A percentile compares a stretch with the other conserved stretches of the same genome.
Conservation (phyloP, 176 grass and related monocot species). For the Musa acuminata region DNA sequence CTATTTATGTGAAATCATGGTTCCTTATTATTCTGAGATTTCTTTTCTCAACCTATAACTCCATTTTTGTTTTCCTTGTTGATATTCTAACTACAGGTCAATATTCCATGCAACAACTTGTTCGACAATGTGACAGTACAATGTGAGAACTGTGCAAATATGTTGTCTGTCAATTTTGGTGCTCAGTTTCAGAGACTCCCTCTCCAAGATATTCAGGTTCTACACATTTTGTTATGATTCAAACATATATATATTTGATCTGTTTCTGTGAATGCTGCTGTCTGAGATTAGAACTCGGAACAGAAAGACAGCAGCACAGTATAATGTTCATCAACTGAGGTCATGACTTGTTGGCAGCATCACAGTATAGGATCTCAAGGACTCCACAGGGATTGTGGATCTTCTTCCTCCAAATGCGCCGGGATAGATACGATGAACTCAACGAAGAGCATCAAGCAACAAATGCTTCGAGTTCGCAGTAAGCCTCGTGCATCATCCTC, state of each 20-base stretch:
- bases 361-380: conserved; percentile 28
- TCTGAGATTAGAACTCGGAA: neutral
- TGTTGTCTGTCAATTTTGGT: conserved; percentile 53
- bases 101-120: conserved; percentile 44
- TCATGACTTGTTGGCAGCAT: conserved; percentile 6
- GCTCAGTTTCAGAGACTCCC: conserved; percentile 34
- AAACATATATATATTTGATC: neutral
- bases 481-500: conserved; percentile 5
- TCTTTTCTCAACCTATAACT: no score
- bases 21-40: no score
- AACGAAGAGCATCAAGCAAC: conserved; percentile 18
- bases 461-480: conserved; percentile 41
- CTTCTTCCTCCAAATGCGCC: conserved; percentile 36
- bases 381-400: conserved; percentile 30
- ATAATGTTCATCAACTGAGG: no score
- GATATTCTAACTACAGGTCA: conserved; percentile 32
- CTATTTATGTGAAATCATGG: no score
- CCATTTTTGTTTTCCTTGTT: no score
- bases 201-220: conserved; percentile 35
- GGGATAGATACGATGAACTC: conserved; percentile 31
- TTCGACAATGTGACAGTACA: conserved; percentile 51
- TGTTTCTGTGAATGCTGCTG: neutral
- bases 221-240: conserved; percentile 2
- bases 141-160: conserved; percentile 49
- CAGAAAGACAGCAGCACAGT: conserved; percentile 18